A percentile compares a stretch with the other conserved stretches of the same genome.
phyloP scores from a whole-genome alignment of 495 filamentous ascomycete genomes.

The Penicillium psychrofluorescens region DNA sequence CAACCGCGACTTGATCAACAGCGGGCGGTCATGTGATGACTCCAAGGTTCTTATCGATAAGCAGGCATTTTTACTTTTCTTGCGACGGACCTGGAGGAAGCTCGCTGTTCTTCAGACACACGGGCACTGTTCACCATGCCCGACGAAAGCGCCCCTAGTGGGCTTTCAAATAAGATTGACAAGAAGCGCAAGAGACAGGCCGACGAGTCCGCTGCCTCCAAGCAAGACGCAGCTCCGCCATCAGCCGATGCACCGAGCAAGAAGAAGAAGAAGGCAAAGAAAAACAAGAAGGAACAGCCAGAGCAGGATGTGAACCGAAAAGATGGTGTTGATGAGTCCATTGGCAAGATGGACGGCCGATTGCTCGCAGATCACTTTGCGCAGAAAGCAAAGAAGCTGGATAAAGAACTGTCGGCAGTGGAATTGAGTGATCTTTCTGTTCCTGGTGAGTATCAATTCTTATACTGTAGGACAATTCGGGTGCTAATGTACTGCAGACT shows the following conservation, averaged over 20 bases:
- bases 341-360: conserved; percentile 71
- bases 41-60: conserved; percentile 15
- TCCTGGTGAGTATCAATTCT: conserved; percentile 50
- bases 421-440: conserved; percentile 79
- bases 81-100: neutral
- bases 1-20: neutral
- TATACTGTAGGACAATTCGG: too few relatives aligned
- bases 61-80: neutral
- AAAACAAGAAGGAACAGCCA: conserved; percentile 44
- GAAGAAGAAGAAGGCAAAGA: conserved; percentile 40
- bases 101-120: too few relatives aligned
- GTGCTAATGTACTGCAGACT: conserved; percentile 28
- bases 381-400: conserved; percentile 70
- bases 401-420: conserved; percentile 68
- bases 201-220: conserved; percentile 31
- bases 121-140: conserved; percentile 7
- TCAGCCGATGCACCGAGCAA: conserved; percentile 25
- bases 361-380: conserved; percentile 81
- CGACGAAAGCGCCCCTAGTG: conserved; percentile 12
- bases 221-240: conserved; percentile 15
- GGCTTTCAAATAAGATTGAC: conserved; percentile 31
- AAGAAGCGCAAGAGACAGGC: conserved; percentile 48
- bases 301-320: conserved; percentile 49
- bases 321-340: conserved; percentile 68
- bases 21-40: neutral